Evolutionary conservation across 2,329 filamentous ascomycete genomes (phyloP).

Genomic region (Volutella citrinella): DNA sequence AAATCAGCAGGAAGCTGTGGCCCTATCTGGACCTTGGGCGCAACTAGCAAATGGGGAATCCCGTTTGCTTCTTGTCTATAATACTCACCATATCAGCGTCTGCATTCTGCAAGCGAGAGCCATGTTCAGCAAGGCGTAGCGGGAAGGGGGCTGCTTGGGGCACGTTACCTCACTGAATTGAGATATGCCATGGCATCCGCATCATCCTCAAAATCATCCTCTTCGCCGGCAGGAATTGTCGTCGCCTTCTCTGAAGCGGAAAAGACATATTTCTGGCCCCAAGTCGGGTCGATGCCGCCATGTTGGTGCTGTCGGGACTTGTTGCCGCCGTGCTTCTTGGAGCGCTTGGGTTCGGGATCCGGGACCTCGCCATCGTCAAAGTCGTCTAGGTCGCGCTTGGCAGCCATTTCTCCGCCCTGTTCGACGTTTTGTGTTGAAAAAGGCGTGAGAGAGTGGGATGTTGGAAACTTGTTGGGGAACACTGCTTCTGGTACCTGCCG

Average conservation of each 20-base stretch:
- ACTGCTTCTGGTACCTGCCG: too few relatives aligned
- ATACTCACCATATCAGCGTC: constrained; percentile 51
- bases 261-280: constrained; percentile 71
- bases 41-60: constrained; percentile 70
- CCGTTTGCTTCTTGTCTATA: constrained; percentile 69
- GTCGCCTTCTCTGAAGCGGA: constrained; percentile 55
- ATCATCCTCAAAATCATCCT: constrained; percentile 66
- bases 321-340: constrained; percentile 26
- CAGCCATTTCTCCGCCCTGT: constrained; percentile 30
- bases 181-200: constrained; percentile 69
- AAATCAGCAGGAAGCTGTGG: constrained; percentile 45
- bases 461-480: too few relatives aligned
- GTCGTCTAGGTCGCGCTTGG: constrained; percentile 33
- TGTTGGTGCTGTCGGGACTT: constrained; percentile 40
- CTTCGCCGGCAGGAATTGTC: constrained; percentile 47
- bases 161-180: constrained; percentile 64
- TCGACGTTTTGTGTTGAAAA: too few relatives aligned
- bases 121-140: constrained; percentile 5
- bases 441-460: constrained; percentile 1
- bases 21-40: constrained; percentile 52
- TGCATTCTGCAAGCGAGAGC: constrained; percentile 27
- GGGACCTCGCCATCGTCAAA: constrained; percentile 26
- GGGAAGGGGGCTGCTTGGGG: neutral
- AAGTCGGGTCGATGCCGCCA: constrained; percentile 57
- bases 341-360: constrained; percentile 25